These are phyloP conservation scores for Phytophthora cactorum DNA, from an alignment of 352 stramenopile genomes.

Conservation along the genomic window DNA sequence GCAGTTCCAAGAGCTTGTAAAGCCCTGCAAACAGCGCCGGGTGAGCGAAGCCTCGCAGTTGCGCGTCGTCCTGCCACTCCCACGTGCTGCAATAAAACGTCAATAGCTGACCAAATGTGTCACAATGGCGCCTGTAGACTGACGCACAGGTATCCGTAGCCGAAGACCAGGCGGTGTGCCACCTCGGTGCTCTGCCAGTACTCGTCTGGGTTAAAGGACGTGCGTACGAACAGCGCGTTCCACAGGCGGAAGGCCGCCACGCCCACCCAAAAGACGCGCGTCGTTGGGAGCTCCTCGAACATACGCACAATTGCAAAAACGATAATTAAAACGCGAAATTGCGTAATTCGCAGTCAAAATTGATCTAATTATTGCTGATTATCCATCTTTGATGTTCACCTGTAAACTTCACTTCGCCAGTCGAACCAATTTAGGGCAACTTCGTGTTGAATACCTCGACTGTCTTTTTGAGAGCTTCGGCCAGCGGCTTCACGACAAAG, in stretches of 20 bases:
- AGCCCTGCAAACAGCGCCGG: slow-evolving; percentile 77
- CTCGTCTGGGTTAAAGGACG: slow-evolving; percentile 89
- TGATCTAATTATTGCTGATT: slow-evolving; percentile 26
- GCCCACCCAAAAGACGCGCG: slow-evolving; percentile 53
- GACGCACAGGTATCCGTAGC: slow-evolving; percentile 80
- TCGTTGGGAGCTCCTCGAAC: slow-evolving; percentile 41
- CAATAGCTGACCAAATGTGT: slow-evolving; percentile 4
- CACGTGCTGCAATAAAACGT: slow-evolving; percentile 62
- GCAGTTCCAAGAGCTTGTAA: slow-evolving; percentile 74
- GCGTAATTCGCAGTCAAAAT: slow-evolving; percentile 19
- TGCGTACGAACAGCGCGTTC: slow-evolving; percentile 87
- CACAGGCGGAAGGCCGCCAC: slow-evolving; percentile 73
- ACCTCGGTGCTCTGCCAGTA: slow-evolving; percentile 92
- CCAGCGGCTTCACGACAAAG: slow-evolving; percentile 76
- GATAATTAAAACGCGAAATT: slow-evolving; percentile 1
- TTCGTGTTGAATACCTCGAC: slow-evolving; percentile 89
- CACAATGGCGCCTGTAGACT: background rate
- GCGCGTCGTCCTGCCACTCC: slow-evolving; percentile 82
- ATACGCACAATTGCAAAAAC: slow-evolving; percentile 22
- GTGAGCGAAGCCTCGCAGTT: slow-evolving; percentile 81
- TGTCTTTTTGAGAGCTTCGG: slow-evolving; percentile 78
- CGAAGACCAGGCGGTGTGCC: slow-evolving; percentile 86
- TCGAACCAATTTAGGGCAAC: slow-evolving; percentile 35
- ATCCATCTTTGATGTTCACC: background rate
- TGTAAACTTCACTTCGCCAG: slow-evolving; percentile 19